These are phyloP conservation scores for Penicillium manginii DNA, from an alignment of 495 filamentous ascomycete genomes.

Conservation along the genomic window DNA sequence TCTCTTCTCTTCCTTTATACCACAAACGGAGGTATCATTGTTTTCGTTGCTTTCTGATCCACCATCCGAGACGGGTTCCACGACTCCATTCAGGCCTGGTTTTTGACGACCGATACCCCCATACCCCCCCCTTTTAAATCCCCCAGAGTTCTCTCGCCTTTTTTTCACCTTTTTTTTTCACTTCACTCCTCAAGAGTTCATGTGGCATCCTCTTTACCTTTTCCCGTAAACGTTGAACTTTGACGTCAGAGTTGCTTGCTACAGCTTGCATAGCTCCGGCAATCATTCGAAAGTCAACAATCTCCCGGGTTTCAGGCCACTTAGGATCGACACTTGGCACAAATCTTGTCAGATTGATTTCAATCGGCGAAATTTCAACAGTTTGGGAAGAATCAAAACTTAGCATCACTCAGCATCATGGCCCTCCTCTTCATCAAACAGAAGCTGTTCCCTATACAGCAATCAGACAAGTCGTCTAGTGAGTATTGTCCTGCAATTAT, in stretches of 20 bases:
- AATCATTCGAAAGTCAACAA: background rate
- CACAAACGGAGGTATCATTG: background rate
- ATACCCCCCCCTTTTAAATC: slow-evolving; percentile 2
- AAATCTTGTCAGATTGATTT: background rate
- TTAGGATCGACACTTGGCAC: background rate
- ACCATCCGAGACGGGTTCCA: slow-evolving; percentile 5
- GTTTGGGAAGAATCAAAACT: background rate
- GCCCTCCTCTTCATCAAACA: slow-evolving; percentile 49
- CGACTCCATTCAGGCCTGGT: slow-evolving; percentile 4
- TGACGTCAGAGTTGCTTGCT: background rate
- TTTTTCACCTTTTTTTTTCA: background rate
- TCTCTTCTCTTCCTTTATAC: background rate
- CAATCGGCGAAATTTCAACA: background rate
- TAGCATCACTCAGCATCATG: slow-evolving; percentile 28
- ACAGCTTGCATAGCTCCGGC: slow-evolving; percentile 2
- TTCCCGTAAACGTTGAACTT: background rate
- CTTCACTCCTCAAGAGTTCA: background rate
- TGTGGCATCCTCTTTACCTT: background rate
- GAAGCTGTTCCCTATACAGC: slow-evolving; percentile 40
- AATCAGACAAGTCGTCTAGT: slow-evolving; percentile 23
- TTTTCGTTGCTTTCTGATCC: background rate
- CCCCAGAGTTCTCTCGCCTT: background rate
- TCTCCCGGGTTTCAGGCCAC: background rate
- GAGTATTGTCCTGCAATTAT: slow-evolving; percentile 19
- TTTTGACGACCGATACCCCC: background rate